Evolutionary conservation across 169 alveolate species (phyloP), one percentile per base, ranked within the genome.

Genomic region (Perkinsus marinus): DNA sequence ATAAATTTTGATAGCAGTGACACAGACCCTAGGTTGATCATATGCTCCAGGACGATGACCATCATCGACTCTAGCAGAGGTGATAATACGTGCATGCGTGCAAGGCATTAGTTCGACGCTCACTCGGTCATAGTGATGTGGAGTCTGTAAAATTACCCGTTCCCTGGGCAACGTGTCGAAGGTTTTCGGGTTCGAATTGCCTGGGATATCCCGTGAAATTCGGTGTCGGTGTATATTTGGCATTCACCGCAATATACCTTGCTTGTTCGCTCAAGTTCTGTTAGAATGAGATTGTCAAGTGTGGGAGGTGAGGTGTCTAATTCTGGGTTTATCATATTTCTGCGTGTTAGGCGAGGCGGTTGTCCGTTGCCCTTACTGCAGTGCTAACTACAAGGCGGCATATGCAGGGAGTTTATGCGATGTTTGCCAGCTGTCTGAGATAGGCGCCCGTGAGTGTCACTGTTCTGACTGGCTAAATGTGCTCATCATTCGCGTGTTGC

Each of bases 1-100:
- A 93, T 94, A 43, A 92, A 93, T 89, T 93, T 92, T 91, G 96
- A 94, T n/a, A 94, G 95, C 46, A 91, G 68, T 47, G 94, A 93
- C 22, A 57, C 79, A 13, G 79, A 57, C 34, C 79, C 79, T 57
- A 57, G 22, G 34, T 30, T 57, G 30, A 57, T 26, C 34, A 57
- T 57, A 13, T 57, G 79, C 22, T 57, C 79, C 5, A 57, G 79
- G 34, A 19, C 79, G 79, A 57, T 57, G 79, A 57, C 37, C 79
- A 30, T 57, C 79, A 57, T 57, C 26, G 3, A 57, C 79, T 30
- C 79, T 26, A 57, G 34, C 79, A 13, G 79, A 57, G 79, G 79
- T 57, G 22, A 16, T 13, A 57, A 6, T 16, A 26, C n/a, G n/a
- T n/a, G n/a, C n/a, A n/a, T n/a, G n/a, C n/a, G n/a, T n/a, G n/a